phyloP scores from a whole-genome alignment of 108 stramenopile genomes.

The Cyclostephanos invisitatus region DNA sequence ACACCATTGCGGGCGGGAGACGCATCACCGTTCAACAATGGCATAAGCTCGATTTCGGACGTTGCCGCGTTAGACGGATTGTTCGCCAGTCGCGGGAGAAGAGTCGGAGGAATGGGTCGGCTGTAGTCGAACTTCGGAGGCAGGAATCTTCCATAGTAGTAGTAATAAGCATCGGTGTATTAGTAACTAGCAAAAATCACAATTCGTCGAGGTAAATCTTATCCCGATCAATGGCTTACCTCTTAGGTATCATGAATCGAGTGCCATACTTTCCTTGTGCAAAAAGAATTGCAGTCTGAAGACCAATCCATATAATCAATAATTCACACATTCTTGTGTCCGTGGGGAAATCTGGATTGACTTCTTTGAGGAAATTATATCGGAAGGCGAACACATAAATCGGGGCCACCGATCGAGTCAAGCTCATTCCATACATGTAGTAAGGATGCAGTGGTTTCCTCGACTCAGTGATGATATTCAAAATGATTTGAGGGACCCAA shows the following conservation, averaged over 20 bases:
- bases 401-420: conserved; percentile 85
- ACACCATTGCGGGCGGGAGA: conserved; percentile 27
- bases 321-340: conserved; percentile 65
- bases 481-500: conserved; percentile 96
- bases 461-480: conserved; percentile 81
- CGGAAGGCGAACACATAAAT: conserved; percentile 88
- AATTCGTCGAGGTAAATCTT: not conserved
- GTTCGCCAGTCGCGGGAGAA: conserved; percentile 49
- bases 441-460: conserved; percentile 80
- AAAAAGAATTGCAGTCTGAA: conserved; percentile 83
- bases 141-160: conserved; percentile 55
- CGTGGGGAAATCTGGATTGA: conserved; percentile 70
- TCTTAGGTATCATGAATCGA: conserved; percentile 91
- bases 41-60: conserved; percentile 61
- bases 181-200: not conserved
- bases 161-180: not conserved
- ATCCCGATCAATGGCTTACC: conserved; percentile 23
- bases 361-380: conserved; percentile 87
- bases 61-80: conserved; percentile 34
- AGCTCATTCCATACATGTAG: conserved; percentile 88
- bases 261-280: conserved; percentile 85
- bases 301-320: conserved; percentile 81
- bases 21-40: conserved; percentile 36
- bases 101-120: conserved; percentile 82
- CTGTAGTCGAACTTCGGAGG: conserved; percentile 94